Evolutionary conservation across 768 basidiomycete species (phyloP), one percentile per base, ranked within the genome.

Genomic region (Auricularia cornea): DNA sequence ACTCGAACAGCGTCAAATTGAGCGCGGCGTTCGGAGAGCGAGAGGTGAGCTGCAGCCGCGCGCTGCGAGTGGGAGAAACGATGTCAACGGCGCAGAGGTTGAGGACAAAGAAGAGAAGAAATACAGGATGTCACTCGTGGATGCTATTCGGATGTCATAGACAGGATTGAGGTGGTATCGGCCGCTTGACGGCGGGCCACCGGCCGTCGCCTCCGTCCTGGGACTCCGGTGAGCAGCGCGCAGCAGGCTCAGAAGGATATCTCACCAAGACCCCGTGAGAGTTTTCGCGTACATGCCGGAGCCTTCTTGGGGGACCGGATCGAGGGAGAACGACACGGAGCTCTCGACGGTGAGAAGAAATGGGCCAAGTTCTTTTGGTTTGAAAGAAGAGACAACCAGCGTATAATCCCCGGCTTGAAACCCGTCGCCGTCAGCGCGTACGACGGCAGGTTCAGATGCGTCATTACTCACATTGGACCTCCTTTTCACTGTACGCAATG

Each of bases 221-320:
- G 6, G 28, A 38, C 2, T 66, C 57, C 28, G 30, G 63, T 14
- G 33, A 54, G 18, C 44, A 6, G 23, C 10, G 44, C 18, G 44
- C 20, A 23, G 44, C 6, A 8, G 44, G 6, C 2, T 18, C 18
- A 3, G 32, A 38, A 20, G 72, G 83, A 60, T 65, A 38, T 38
- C 35, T 38, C 16, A 91, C 95, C 95, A 98, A 41, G 79, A 75
- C 3, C 92, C 93, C n/a, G 77, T 81, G 2, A 88, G 67, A 0
- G 79, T 70, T 67, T 90, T 88, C 26, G 74, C 75, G 71, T 88
- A 96, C 93, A 97, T 92, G 0, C 94, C 95, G 0, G 94, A 92
- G 0, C 93, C 94, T 75, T 98, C 96, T 63, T 87, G 84, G 0
- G 87, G 84, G 28, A 97, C 88, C 0, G 83, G 67, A 59, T 76